phyloP scores from a whole-genome alignment of 129 eudicot genomes.

The Chrysanthemum makinoi region DNA sequence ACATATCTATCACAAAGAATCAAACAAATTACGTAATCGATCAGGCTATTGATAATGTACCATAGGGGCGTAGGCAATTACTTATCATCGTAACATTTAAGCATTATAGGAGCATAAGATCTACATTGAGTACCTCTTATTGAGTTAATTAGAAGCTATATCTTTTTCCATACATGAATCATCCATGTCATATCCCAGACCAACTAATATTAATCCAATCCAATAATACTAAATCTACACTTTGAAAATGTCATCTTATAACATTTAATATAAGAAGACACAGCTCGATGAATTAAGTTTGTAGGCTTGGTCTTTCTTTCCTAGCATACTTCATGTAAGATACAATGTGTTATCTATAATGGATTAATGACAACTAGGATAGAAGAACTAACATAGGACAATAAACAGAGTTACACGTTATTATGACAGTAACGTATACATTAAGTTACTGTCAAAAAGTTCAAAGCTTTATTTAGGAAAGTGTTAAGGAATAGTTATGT shows the following conservation, averaged over 20 bases:
- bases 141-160: background rate
- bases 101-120: background rate
- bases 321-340: background rate
- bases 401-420: background rate
- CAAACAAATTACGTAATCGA: background rate
- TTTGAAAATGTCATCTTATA: conserved; percentile 1
- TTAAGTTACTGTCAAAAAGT: background rate
- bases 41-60: background rate
- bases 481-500: background rate
- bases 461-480: background rate
- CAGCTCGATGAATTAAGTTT: background rate
- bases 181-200: background rate
- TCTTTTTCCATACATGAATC: conserved; percentile 2
- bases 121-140: background rate
- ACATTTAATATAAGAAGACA: background rate
- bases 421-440: background rate
- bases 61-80: background rate
- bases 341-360: background rate
- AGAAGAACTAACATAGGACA: conserved; percentile 3
- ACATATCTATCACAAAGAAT: background rate
- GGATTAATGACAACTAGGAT: background rate
- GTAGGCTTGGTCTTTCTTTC: background rate
- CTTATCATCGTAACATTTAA: background rate
- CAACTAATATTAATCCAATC: background rate
- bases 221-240: conserved; percentile 8